A percentile compares a stretch with the other conserved stretches of the same genome.
Conservation (phyloP, 768 basidiomycete species). For the Dacryopinax primogenitus region DNA sequence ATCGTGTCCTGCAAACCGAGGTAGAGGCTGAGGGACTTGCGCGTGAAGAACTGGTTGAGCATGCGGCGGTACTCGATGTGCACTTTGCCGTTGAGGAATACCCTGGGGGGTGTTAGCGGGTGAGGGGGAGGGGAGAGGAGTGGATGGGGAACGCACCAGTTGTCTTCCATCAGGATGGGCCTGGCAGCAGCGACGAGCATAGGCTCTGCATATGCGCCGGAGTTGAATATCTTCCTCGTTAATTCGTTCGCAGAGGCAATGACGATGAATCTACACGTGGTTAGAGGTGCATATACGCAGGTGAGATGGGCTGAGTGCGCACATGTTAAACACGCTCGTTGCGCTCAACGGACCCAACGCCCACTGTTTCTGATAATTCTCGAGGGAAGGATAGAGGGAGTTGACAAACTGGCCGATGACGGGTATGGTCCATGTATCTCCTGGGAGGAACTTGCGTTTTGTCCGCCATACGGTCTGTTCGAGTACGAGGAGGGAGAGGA, state of each 20-base stretch:
- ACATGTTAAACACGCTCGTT: slow-evolving; percentile 95
- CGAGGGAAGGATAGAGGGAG: slow-evolving; percentile 80
- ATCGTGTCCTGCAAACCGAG: slow-evolving; percentile 70
- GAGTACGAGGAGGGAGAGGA: slow-evolving; percentile 62
- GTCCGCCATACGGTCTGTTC: slow-evolving; percentile 81
- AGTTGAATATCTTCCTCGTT: slow-evolving; percentile 91
- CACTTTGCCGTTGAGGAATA: slow-evolving; percentile 88
- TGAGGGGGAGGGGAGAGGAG: not conserved
- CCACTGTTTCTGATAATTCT: slow-evolving; percentile 88
- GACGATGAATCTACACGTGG: slow-evolving; percentile 75
- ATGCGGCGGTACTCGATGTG: slow-evolving; percentile 91
- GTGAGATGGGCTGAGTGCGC: not conserved
- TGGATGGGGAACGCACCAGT: slow-evolving; percentile 46
- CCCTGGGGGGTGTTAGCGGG: slow-evolving; percentile 42
- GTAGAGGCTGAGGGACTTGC: slow-evolving; percentile 85
- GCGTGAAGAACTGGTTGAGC: slow-evolving; percentile 84
- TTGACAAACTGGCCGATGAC: slow-evolving; percentile 93
- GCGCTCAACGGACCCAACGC: slow-evolving; percentile 75
- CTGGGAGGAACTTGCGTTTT: slow-evolving; percentile 82
- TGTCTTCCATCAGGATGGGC: slow-evolving; percentile 66
- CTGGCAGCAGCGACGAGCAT: slow-evolving; percentile 90
- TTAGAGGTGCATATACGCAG: not conserved
- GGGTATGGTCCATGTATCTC: slow-evolving; percentile 88
- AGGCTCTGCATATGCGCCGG: slow-evolving; percentile 82
- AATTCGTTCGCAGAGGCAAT: slow-evolving; percentile 92